phyloP scores from a whole-genome alignment of 805 yeast genomes.

The Metschnikowia picachoensis region DNA sequence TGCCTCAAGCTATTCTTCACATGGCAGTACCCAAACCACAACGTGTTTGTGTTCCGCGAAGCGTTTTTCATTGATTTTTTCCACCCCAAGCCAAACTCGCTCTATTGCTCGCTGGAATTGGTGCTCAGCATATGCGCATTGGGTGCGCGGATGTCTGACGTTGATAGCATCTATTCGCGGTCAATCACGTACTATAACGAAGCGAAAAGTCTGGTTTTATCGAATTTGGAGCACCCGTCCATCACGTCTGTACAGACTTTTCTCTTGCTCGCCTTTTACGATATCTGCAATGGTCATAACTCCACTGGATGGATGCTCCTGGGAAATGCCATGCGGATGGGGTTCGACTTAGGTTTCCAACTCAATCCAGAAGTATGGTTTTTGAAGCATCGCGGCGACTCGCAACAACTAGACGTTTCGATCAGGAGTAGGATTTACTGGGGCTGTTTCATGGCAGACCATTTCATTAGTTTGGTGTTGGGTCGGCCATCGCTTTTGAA shows the following conservation, averaged over 20 bases:
- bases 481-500: conserved; percentile 58
- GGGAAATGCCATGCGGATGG: conserved; percentile 62
- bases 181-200: conserved; percentile 44
- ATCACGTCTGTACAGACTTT: conserved; percentile 58
- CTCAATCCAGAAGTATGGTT: conserved; percentile 60
- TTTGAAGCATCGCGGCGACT: conserved; percentile 32
- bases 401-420: conserved; percentile 49
- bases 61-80: conserved; percentile 59
- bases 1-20: conserved; percentile 47
- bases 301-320: conserved; percentile 61
- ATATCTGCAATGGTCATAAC: conserved; percentile 55
- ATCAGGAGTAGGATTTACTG: conserved; percentile 60
- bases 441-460: conserved; percentile 66
- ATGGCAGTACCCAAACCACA: conserved; percentile 66
- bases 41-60: conserved; percentile 60
- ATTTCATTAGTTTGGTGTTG: conserved; percentile 53
- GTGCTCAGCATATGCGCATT: conserved; percentile 56
- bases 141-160: conserved; percentile 50
- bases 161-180: conserved; percentile 36
- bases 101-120: conserved; percentile 53
- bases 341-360: conserved; percentile 62
- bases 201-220: conserved; percentile 42
- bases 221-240: conserved; percentile 41
- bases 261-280: conserved; percentile 56
- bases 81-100: conserved; percentile 47